phyloP scores from a whole-genome alignment of 2,329 filamentous ascomycete genomes.

The Colletotrichum truncatum region DNA sequence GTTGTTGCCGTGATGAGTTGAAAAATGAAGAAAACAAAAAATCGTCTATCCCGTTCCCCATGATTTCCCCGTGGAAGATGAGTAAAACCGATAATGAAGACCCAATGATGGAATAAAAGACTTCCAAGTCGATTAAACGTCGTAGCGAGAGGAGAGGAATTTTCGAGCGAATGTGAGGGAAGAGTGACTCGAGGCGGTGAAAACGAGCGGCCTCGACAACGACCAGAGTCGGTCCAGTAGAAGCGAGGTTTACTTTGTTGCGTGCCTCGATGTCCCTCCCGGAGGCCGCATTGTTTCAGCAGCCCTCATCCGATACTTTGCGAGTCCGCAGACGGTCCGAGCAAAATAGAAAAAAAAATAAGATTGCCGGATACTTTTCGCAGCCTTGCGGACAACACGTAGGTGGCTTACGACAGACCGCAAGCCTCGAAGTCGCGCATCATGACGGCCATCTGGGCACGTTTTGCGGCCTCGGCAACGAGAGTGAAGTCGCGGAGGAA shows the following conservation, averaged over 20 bases:
- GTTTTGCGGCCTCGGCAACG: slow-evolving; percentile 90
- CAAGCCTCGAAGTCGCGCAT: slow-evolving; percentile 86
- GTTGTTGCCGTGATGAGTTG: neutral
- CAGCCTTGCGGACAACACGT: neutral
- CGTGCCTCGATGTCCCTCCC: slow-evolving; percentile 1
- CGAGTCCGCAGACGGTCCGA: neutral
- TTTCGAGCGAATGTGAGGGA: neutral
- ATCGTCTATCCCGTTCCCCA: slow-evolving; percentile 4
- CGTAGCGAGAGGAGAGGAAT: neutral
- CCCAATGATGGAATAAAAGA: neutral
- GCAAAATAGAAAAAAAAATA: neutral
- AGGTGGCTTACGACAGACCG: slow-evolving; percentile 54
- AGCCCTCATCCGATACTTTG: slow-evolving; percentile 6
- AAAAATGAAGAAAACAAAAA: too few relatives aligned
- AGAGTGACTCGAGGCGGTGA: too few relatives aligned
- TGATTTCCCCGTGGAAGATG: neutral
- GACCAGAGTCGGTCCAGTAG: neutral
- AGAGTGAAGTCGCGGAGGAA: slow-evolving; percentile 86
- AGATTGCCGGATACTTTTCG: neutral
- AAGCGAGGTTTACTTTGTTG: neutral
- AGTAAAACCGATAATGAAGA: neutral
- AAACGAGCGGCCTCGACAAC: too few relatives aligned
- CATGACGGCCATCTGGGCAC: slow-evolving; percentile 89
- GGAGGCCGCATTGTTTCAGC: slow-evolving; percentile 22
- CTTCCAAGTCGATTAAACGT: slow-evolving; percentile 11